Evolutionary conservation across 257 asterid species (phyloP).

Genomic region (Solanum bulbocastanum): DNA sequence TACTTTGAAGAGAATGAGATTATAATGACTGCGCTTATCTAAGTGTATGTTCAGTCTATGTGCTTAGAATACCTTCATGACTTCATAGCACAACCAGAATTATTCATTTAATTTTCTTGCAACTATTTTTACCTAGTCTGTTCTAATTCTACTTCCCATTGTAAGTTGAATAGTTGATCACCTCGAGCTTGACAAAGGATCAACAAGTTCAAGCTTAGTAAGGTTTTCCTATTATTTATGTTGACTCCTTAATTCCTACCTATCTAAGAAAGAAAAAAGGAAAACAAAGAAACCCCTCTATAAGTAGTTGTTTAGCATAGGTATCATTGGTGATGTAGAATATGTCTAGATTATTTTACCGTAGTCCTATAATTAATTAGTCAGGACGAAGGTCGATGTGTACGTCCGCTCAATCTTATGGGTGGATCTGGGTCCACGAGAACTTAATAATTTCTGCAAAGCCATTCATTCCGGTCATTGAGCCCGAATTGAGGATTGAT

Average conservation of each 20-base stretch:
- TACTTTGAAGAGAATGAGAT: not conserved
- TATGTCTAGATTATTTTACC: not conserved
- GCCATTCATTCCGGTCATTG: too few species aligned
- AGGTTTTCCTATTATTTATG: not conserved
- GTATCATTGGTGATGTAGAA: not conserved
- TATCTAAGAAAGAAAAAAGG: too few species aligned
- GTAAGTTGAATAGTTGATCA: too few species aligned
- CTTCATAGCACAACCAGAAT: not conserved
- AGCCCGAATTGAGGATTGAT: too few species aligned
- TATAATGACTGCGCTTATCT: not conserved
- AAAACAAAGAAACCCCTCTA: not conserved
- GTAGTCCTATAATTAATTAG: not conserved
- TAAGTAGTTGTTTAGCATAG: not conserved
- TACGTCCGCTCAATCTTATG: not conserved
- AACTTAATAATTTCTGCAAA: too few species aligned
- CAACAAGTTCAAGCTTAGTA: not conserved
- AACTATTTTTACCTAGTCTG: not conserved
- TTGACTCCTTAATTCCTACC: not conserved
- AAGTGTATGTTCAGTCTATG: not conserved
- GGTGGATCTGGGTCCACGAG: too few species aligned
- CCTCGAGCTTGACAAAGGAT: too few species aligned
- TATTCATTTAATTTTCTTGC: not conserved
- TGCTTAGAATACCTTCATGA: not conserved
- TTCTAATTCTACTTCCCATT: not conserved
- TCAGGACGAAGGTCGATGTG: not conserved